These are phyloP conservation scores for Clonostachys chloroleuca DNA, from an alignment of 2,329 filamentous ascomycete species.

Conservation along the genomic window DNA sequence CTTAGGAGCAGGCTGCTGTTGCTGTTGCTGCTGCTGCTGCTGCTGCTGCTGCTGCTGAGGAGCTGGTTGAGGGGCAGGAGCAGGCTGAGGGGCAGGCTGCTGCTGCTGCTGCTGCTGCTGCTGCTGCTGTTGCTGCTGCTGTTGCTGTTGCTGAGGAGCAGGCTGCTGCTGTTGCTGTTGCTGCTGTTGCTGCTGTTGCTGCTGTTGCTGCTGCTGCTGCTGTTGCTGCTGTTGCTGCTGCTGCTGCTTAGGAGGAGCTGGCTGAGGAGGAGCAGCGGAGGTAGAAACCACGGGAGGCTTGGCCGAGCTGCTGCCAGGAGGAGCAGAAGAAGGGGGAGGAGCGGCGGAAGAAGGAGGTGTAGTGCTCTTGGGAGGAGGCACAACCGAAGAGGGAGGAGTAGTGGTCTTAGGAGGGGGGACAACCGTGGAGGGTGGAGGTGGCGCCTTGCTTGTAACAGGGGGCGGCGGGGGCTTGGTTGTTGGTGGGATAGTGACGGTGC, in stretches of 20 bases:
- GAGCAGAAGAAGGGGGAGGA: constrained; percentile 8
- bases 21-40: too few species aligned
- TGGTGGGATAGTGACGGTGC: constrained; percentile 27
- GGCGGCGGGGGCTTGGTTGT: not conserved
- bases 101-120: too few species aligned
- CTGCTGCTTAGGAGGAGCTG: constrained; percentile 4
- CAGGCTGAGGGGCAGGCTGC: constrained; percentile 4
- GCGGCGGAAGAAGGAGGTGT: not conserved
- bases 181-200: too few species aligned
- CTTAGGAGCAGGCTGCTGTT: constrained; percentile 1
- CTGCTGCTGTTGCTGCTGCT: too few species aligned
- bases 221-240: too few species aligned
- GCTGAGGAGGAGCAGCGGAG: constrained; percentile 2
- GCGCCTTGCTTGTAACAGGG: not conserved
- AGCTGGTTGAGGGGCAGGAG: constrained; percentile 7
- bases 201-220: too few species aligned
- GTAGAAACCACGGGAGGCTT: not conserved
- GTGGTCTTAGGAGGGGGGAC: constrained; percentile 7
- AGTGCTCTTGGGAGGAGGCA: not conserved
- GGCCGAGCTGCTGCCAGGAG: constrained; percentile 1
- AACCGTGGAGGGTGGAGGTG: constrained; percentile 7
- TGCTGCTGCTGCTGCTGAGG: not conserved
- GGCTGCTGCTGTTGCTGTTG: too few species aligned
- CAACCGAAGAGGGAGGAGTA: constrained; percentile 5
- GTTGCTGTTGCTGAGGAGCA: too few species aligned